Evolutionary conservation across 2,329 filamentous ascomycete species (phyloP).

Genomic region (Cercospora nicotianae): DNA sequence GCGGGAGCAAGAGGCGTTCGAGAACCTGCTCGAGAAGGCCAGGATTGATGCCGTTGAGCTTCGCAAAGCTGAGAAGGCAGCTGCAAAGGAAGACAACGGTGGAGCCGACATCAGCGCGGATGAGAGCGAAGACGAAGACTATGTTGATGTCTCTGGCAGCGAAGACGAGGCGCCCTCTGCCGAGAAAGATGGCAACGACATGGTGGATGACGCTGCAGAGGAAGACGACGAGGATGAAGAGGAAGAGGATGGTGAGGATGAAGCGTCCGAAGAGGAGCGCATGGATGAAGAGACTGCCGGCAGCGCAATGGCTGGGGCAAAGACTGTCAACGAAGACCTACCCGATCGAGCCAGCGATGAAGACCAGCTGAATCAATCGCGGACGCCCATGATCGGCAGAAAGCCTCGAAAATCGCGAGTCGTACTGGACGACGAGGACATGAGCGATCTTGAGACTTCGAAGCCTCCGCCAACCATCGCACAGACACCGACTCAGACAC

Average conservation of each 20-base stretch:
- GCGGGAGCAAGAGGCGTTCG: conserved; percentile 76
- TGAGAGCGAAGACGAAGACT: conserved; percentile 57
- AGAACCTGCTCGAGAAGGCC: conserved; percentile 84
- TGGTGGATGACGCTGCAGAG: conserved; percentile 23
- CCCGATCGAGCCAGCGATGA: neutral
- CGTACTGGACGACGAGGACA: conserved; percentile 40
- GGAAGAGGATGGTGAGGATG: conserved; percentile 27
- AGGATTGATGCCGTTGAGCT: conserved; percentile 77
- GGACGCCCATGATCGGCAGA: conserved; percentile 23
- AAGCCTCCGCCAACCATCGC: neutral
- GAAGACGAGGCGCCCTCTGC: conserved; percentile 20
- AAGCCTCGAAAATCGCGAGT: conserved; percentile 36
- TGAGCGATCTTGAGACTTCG: conserved; percentile 30
- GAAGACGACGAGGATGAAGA: conserved; percentile 37
- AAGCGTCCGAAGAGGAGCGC: conserved; percentile 23
- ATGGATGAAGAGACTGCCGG: conserved; percentile 19
- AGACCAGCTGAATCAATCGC: conserved; percentile 6
- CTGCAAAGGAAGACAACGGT: conserved; percentile 64
- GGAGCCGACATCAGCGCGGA: conserved; percentile 52
- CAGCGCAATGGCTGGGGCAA: conserved; percentile 36
- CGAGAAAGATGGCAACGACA: conserved; percentile 16
- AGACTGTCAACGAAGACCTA: conserved; percentile 24
- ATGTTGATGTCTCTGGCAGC: conserved; percentile 29
- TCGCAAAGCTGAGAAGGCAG: conserved; percentile 72
- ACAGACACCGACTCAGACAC: conserved; percentile 13